phyloP scores from a whole-genome alignment of 2,329 filamentous ascomycete genomes.

The Ophiostoma sp. region DNA sequence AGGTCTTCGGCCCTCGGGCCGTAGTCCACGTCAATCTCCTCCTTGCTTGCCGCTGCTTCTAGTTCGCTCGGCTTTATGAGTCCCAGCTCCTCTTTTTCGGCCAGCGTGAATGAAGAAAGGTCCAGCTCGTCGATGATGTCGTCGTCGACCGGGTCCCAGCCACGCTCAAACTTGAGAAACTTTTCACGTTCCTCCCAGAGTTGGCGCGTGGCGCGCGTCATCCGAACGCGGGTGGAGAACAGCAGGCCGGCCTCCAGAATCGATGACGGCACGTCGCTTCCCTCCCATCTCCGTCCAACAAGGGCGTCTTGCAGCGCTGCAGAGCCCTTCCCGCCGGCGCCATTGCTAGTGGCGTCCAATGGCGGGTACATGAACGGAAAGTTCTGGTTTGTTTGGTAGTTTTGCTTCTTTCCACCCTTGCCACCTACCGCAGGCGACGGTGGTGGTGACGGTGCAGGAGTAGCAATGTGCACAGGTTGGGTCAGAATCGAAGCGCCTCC shows the following conservation, averaged over 20 bases:
- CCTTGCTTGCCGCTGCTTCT: background rate
- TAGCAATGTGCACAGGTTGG: constrained; percentile 97
- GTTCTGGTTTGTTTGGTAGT: constrained; percentile 98
- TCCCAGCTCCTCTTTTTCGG: constrained; percentile 45
- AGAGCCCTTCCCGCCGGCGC: constrained; percentile 79
- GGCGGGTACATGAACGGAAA: constrained; percentile 98
- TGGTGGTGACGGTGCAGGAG: constrained; percentile 88
- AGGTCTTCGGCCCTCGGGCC: constrained; percentile 47
- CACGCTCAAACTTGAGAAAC: constrained; percentile 87
- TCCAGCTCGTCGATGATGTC: constrained; percentile 39
- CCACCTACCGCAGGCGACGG: constrained; percentile 81
- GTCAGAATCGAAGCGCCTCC: constrained; percentile 77
- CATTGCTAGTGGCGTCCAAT: constrained; percentile 80
- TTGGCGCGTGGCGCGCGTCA: constrained; percentile 85
- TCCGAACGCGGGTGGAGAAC: constrained; percentile 83
- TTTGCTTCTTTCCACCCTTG: constrained; percentile 96
- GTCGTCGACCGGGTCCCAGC: constrained; percentile 61
- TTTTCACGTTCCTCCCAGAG: constrained; percentile 90
- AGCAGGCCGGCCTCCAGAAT: constrained; percentile 92
- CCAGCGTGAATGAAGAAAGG: constrained; percentile 35
- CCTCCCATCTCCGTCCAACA: constrained; percentile 83
- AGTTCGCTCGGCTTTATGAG: constrained; percentile 37
- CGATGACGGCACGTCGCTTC: constrained; percentile 87
- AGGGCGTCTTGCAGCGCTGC: constrained; percentile 73
- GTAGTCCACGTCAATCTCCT: constrained; percentile 38